Evolutionary conservation across 2,329 filamentous ascomycete genomes (phyloP).

Genomic region (Diaporthe caulivora): DNA sequence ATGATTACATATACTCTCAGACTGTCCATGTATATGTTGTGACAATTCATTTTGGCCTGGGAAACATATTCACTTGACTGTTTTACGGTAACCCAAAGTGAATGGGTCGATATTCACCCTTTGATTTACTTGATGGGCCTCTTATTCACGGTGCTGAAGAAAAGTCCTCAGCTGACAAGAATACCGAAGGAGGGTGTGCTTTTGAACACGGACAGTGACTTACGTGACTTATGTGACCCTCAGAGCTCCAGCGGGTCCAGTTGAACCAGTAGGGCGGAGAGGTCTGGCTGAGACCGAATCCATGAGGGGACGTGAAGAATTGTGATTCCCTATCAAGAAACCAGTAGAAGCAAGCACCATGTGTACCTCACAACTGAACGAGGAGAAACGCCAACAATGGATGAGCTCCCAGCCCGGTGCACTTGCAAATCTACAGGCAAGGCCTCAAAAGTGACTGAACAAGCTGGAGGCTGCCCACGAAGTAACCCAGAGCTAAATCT

Average conservation of each 20-base stretch:
- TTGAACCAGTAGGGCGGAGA: not conserved
- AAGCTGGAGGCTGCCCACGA: not conserved
- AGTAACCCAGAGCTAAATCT: not conserved
- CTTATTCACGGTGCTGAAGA: not conserved
- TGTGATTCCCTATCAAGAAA: not conserved
- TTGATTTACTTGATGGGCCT: too few relatives aligned
- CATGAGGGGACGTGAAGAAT: too few relatives aligned
- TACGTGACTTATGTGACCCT: not conserved
- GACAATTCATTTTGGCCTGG: too few relatives aligned
- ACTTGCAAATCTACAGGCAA: not conserved
- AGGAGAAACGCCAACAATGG: too few relatives aligned
- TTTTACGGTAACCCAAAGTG: too few relatives aligned
- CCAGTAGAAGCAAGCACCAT: not conserved
- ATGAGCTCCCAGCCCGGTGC: too few relatives aligned
- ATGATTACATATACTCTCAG: too few relatives aligned
- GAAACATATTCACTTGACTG: not conserved
- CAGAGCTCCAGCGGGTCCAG: not conserved
- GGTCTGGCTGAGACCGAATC: fast-evolving
- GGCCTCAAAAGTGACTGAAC: not conserved
- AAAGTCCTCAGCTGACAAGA: not conserved
- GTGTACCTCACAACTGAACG: not conserved
- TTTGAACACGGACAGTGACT: not conserved
- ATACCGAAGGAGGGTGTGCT: not conserved
- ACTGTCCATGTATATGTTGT: too few relatives aligned
- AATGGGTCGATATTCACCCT: fast-evolving